Percentiles rank a stretch among this genome's conserved stretches.
Evolutionary conservation across 768 basidiomycete species (phyloP).

Genomic region (Krasilnikovozyma curviuscula): DNA sequence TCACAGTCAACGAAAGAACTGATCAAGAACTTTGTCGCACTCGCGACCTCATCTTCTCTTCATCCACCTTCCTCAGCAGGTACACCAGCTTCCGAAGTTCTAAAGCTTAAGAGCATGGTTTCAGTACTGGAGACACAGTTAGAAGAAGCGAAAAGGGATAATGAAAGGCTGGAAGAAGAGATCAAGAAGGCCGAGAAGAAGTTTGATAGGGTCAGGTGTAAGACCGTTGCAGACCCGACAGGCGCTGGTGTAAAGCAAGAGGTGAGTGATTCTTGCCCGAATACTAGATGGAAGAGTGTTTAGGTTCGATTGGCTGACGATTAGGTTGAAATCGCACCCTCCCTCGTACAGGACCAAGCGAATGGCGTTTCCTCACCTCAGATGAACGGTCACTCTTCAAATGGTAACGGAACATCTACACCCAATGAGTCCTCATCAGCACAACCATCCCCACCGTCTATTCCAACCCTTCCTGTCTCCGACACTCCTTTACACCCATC

Average conservation of each 20-base stretch:
- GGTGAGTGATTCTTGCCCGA: neutral
- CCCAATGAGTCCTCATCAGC: no score
- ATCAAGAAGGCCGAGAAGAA: slow-evolving; percentile 19
- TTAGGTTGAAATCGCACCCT: no score
- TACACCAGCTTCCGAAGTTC: neutral
- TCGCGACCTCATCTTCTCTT: slow-evolving; percentile 21
- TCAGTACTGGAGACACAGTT: slow-evolving; percentile 15
- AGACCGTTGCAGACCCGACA: slow-evolving; percentile 13
- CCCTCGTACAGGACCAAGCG: neutral
- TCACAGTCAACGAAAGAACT: slow-evolving; percentile 7
- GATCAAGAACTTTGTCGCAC: slow-evolving; percentile 9
- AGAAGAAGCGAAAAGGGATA: slow-evolving; percentile 10
- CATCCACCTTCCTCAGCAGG: slow-evolving; percentile 25
- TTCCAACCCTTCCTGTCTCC: no score
- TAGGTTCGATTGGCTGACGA: no score
- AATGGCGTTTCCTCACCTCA: neutral
- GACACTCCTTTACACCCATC: no score
- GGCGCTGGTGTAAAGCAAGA: neutral
- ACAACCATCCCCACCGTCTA: no score
- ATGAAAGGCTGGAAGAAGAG: slow-evolving; percentile 12
- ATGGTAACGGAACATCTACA: no score
- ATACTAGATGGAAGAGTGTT: no score
- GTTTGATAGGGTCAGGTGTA: slow-evolving; percentile 15
- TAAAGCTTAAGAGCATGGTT: neutral
- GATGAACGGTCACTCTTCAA: neutral